A percentile compares a stretch with the other conserved stretches of the same genome.
These are phyloP conservation scores for Neurospora sp. DNA, from an alignment of 495 filamentous ascomycete genomes.

Conservation along the genomic window DNA sequence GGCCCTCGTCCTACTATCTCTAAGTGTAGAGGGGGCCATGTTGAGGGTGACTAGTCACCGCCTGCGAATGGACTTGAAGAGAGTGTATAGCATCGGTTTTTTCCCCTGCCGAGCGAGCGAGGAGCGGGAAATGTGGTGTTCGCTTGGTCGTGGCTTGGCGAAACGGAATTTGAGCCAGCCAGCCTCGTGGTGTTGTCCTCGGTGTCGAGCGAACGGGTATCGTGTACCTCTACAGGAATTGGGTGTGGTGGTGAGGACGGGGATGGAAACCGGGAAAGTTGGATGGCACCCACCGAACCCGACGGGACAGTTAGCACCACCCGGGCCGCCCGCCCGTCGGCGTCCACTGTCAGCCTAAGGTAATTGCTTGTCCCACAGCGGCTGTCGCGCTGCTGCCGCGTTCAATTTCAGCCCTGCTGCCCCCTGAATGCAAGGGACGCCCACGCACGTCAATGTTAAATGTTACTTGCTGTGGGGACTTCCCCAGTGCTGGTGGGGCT, in stretches of 20 bases:
- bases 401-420: not conserved
- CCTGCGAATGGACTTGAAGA: slow-evolving; percentile 30
- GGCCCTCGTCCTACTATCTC: slow-evolving; percentile 7
- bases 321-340: not conserved
- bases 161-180: not conserved
- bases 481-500: not conserved
- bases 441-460: not conserved
- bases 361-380: not conserved
- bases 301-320: not conserved
- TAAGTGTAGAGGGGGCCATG: slow-evolving; percentile 20
- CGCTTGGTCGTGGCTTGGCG: not conserved
- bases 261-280: not conserved
- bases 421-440: no score
- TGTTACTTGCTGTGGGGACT: not conserved
- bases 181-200: not conserved
- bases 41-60: slow-evolving; percentile 27
- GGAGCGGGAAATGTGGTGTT: not conserved
- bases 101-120: not conserved
- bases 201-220: not conserved
- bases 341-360: not conserved
- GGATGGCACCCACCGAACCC: not conserved
- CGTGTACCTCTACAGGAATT: not conserved
- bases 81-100: slow-evolving; percentile 12
- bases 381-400: not conserved
- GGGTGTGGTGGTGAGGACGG: not conserved